A percentile compares a stretch with the other conserved stretches of the same genome.
These are phyloP conservation scores for Celoporthe dispersa DNA, from an alignment of 2,329 filamentous ascomycete species.

Conservation along the genomic window DNA sequence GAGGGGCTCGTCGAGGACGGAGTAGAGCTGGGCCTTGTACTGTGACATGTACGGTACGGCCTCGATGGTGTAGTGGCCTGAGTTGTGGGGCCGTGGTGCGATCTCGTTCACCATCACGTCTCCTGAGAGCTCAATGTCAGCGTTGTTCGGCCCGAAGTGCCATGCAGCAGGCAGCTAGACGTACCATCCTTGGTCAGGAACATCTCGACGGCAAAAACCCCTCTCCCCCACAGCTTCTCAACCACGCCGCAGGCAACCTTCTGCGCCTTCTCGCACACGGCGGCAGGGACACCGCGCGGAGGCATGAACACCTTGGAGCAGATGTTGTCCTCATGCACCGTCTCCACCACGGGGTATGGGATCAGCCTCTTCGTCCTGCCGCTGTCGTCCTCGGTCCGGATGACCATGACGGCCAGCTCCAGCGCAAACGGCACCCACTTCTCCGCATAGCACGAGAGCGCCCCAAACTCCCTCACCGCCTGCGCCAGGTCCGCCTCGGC, in stretches of 20 bases:
- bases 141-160: no score
- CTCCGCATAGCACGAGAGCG: slow-evolving; percentile 81
- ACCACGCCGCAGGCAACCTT: slow-evolving; percentile 80
- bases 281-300: slow-evolving; percentile 69
- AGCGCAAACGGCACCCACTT: slow-evolving; percentile 84
- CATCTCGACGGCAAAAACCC: slow-evolving; percentile 96
- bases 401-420: slow-evolving; percentile 93
- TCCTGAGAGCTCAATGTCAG: slow-evolving; percentile 39
- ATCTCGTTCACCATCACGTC: slow-evolving; percentile 83
- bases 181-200: slow-evolving; percentile 77
- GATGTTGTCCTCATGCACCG: slow-evolving; percentile 91
- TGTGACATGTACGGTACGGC: slow-evolving; percentile 85
- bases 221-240: slow-evolving; percentile 79
- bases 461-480: slow-evolving; percentile 72
- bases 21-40: slow-evolving; percentile 85
- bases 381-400: slow-evolving; percentile 77
- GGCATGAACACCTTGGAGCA: slow-evolving; percentile 92
- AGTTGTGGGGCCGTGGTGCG: slow-evolving; percentile 83
- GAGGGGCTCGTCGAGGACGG: slow-evolving; percentile 71
- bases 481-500: slow-evolving; percentile 54
- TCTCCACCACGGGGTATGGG: slow-evolving; percentile 90
- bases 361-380: slow-evolving; percentile 56
- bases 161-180: slow-evolving; percentile 29
- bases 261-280: slow-evolving; percentile 68
- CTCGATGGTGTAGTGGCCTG: slow-evolving; percentile 94